Conservation (phyloP, 2,329 filamentous ascomycete genomes). For the Rugonectria rugulosa region DNA sequence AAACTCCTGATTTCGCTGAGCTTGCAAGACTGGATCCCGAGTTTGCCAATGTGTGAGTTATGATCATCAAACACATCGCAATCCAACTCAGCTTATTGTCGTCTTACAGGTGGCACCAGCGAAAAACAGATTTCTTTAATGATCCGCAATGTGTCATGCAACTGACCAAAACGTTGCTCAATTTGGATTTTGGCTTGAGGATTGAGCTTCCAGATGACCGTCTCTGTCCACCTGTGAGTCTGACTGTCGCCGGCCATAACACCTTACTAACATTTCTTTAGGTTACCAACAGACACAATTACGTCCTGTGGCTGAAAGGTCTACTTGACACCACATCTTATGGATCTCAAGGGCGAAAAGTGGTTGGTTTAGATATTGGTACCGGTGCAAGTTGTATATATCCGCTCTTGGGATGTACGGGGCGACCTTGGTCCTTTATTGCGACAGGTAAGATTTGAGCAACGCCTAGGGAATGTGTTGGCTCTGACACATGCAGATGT, state of each 20-base stretch:
- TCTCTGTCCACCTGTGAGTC: conserved; percentile 81
- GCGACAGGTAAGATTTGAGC: conserved; percentile 59
- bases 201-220: conserved; percentile 78
- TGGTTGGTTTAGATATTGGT: conserved; percentile 83
- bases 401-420: conserved; percentile 77
- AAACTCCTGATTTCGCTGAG: conserved; percentile 48
- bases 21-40: too few species aligned
- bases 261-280: conserved; percentile 35
- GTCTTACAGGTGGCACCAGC: conserved; percentile 30
- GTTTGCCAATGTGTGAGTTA: too few species aligned
- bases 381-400: conserved; percentile 94
- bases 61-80: too few species aligned
- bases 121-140: conserved; percentile 67
- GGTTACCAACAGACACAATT: conserved; percentile 79
- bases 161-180: conserved; percentile 81
- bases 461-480: neutral
- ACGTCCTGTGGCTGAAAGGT: conserved; percentile 86
- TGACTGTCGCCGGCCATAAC: neutral
- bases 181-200: conserved; percentile 74
- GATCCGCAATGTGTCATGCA: conserved; percentile 80
- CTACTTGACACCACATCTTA: conserved; percentile 77
- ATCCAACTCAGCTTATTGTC: neutral
- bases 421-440: conserved; percentile 77
- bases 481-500: conserved; percentile 63
- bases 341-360: conserved; percentile 53